A percentile compares a stretch with the other conserved stretches of the same genome.
These are phyloP conservation scores for Fusarium graminum DNA, from an alignment of 2,329 filamentous ascomycete species.

Conservation along the genomic window DNA sequence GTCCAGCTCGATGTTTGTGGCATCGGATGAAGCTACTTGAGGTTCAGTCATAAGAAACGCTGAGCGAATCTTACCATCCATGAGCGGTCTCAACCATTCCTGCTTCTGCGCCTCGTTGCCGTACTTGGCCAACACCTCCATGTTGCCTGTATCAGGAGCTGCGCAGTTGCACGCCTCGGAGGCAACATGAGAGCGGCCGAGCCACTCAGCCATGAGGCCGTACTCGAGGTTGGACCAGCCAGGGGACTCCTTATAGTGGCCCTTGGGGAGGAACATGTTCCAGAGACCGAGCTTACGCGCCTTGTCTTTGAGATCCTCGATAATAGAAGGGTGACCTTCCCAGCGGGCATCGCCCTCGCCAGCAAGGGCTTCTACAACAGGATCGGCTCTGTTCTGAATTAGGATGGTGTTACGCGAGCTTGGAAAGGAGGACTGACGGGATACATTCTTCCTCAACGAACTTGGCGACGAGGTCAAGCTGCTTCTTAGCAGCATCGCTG, in stretches of 20 bases:
- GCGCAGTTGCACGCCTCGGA: constrained; percentile 92
- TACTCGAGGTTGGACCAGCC: constrained; percentile 97
- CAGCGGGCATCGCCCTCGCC: constrained; percentile 83
- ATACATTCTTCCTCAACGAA: constrained; percentile 98
- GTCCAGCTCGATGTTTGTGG: constrained; percentile 88
- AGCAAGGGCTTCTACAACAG: constrained; percentile 82
- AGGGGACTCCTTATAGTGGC: constrained; percentile 94
- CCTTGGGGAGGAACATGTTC: constrained; percentile 98
- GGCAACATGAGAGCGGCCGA: constrained; percentile 86
- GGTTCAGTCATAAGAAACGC: constrained; percentile 97
- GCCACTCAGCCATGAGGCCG: constrained; percentile 95
- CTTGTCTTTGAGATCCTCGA: constrained; percentile 90
- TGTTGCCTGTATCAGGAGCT: constrained; percentile 93
- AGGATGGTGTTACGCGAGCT: constrained; percentile 5
- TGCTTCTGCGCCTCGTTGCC: constrained; percentile 87
- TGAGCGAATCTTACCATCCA: constrained; percentile 87
- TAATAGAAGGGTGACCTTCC: constrained; percentile 80
- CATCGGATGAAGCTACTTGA: constrained; percentile 88
- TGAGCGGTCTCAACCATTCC: constrained; percentile 82
- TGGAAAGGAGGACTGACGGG: constrained; percentile 64
- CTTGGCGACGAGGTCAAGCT: constrained; percentile 88
- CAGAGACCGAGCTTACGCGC: constrained; percentile 88
- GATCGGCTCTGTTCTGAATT: constrained; percentile 71
- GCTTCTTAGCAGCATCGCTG: constrained; percentile 86
- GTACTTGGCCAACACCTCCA: constrained; percentile 95